Percentiles rank a stretch among this genome's conserved stretches.
Conservation (phyloP, 2,329 filamentous ascomycete genomes). For the Sclerotinia spermophila region DNA sequence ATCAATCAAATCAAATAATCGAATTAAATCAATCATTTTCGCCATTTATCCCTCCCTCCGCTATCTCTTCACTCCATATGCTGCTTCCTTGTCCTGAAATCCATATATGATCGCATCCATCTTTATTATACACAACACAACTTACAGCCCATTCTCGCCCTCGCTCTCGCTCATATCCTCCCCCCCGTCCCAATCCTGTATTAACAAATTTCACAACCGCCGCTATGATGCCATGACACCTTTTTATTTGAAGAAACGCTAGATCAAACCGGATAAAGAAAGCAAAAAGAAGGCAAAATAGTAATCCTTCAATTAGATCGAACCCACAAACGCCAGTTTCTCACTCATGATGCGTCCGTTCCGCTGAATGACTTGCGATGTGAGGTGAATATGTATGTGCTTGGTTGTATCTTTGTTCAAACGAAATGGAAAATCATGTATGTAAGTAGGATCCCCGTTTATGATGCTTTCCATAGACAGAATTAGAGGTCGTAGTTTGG, state of each 20-base stretch:
- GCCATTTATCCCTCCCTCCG: neutral
- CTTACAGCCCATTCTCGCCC: neutral
- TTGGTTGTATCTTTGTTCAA: neutral
- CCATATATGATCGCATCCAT: neutral
- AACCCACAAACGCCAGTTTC: neutral
- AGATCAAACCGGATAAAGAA: neutral
- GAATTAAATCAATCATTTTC: neutral
- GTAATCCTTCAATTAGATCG: neutral
- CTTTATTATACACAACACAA: slow-evolving; percentile 4
- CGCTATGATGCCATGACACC: neutral
- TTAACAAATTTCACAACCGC: neutral
- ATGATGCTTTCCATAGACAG: neutral
- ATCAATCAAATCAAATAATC: neutral
- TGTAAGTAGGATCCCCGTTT: neutral
- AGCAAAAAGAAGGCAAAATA: neutral
- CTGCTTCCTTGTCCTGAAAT: neutral
- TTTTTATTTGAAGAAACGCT: slow-evolving; percentile 1
- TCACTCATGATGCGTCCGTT: neutral
- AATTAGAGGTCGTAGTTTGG: neutral
- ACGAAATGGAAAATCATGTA: neutral
- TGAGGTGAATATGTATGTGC: neutral
- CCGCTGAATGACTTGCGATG: neutral
- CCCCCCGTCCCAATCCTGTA: neutral
- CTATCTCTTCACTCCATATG: neutral
- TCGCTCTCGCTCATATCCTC: too few relatives aligned